Evolutionary conservation across 2,329 filamentous ascomycete species (phyloP).

Genomic region (Chaetomiaceae sp.): DNA sequence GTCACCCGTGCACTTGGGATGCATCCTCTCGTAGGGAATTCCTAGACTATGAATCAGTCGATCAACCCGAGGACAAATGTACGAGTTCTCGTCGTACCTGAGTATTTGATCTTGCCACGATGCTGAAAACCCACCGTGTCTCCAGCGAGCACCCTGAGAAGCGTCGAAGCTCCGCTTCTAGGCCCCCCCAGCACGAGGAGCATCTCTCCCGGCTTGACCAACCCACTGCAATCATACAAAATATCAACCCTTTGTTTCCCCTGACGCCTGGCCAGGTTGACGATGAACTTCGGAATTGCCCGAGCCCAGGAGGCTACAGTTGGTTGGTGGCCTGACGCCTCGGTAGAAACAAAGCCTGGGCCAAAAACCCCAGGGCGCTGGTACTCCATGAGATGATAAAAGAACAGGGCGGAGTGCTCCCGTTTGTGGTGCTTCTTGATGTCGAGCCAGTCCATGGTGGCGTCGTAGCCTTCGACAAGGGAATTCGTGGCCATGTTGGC

Average conservation of each 20-base stretch:
- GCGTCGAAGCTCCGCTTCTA: conserved; percentile 17
- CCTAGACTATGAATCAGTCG: neutral
- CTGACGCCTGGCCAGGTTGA: neutral
- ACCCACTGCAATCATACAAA: neutral
- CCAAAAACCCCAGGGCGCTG: too few relatives aligned
- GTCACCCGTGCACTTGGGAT: conserved; percentile 55
- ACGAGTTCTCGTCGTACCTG: conserved; percentile 39
- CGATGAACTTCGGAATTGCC: neutral
- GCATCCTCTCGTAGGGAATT: conserved; percentile 48
- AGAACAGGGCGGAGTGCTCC: neutral
- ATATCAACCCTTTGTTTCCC: neutral
- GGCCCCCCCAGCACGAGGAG: conserved; percentile 36
- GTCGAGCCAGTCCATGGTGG: too few relatives aligned
- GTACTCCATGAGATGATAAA: too few relatives aligned
- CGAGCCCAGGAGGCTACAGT: neutral
- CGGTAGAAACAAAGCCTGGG: neutral
- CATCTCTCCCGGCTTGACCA: conserved; percentile 39
- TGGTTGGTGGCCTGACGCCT: neutral
- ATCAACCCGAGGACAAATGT: too few relatives aligned
- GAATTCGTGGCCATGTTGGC: too few relatives aligned
- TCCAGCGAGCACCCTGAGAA: conserved; percentile 34
- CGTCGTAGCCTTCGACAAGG: too few relatives aligned
- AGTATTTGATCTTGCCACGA: conserved; percentile 50
- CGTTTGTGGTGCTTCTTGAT: too few relatives aligned
- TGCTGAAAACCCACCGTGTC: conserved; percentile 62